Evolutionary conservation across 2,329 filamentous ascomycete genomes (phyloP).

Genomic region (Aspergillus luchuensis): DNA sequence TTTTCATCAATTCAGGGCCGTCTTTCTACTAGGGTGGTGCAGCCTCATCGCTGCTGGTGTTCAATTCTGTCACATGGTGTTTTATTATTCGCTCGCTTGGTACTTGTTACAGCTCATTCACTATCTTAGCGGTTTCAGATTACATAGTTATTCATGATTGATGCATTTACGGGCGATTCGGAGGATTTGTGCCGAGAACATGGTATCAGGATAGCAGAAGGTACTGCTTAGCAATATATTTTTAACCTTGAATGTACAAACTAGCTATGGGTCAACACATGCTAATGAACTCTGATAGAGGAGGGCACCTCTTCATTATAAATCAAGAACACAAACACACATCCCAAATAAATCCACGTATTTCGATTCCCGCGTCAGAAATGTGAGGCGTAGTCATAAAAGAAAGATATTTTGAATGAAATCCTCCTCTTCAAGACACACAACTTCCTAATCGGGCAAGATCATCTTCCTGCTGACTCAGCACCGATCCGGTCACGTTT

Average conservation of each 20-base stretch:
- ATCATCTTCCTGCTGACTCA: background rate
- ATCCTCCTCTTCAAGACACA: background rate
- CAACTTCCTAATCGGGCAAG: background rate
- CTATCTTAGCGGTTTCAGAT: background rate
- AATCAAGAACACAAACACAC: no score
- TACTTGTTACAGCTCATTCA: background rate
- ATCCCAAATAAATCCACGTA: no score
- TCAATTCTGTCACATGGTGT: background rate
- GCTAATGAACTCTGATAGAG: no score
- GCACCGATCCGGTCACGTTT: background rate
- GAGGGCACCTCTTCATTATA: no score
- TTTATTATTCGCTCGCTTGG: background rate
- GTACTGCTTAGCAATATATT: no score
- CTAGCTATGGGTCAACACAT: no score
- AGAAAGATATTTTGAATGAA: no score
- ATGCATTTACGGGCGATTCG: background rate
- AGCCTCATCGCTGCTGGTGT: background rate
- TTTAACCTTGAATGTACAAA: no score
- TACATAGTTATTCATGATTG: background rate
- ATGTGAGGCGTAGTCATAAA: no score
- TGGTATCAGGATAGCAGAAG: background rate
- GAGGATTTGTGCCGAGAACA: background rate
- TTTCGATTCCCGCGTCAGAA: no score
- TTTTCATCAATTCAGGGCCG: conserved; percentile 28
- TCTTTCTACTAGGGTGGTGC: conserved; percentile 25